Base-by-base conservation (phyloP, 306 rosid genomes). In the Prunus mira region DNA sequence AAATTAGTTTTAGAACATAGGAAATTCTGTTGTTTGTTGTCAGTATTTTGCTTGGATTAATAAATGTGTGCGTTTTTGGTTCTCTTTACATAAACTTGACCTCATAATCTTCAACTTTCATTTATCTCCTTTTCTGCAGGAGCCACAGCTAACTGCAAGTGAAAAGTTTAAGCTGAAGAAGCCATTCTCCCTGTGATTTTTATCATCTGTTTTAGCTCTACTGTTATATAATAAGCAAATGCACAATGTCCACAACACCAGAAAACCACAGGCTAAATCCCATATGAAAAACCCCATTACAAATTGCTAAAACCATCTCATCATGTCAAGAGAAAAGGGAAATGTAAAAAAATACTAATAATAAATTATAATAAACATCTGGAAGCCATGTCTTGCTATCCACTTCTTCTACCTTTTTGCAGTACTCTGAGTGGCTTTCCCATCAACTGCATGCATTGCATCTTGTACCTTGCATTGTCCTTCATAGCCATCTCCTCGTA, bases 401-500 rank as follows among this genome's bases (percentile, higher is more conserved):
- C 45, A 17, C 55, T 27, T 56, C 60, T 58, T 27, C 71, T 19
- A 34, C 72, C 41, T 15, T 52, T 58, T 12, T 19, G 56, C 56
- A 65, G 22, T 32, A 1, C 32, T 47, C 28, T 19, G 45, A 3
- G 14, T 9, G 79, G 45, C 51, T 74, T 80, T 67, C 52, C 55
- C 20, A 20, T 69, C 20, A 75, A 80, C 77, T 43, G 47, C 50
- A 30, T 60, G 54, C 81, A 54, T 54, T 81, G 78, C 81, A 18
- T 54, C 81, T 64, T 70, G 51, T 71, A 81, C 74, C 84, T 81
- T 32, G 77, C 77, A 27, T 46, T 75, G 73, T 80, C 84, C 84
- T 80, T 80, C 73, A 51, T 34, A 64, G 80, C 77, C 80, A 80
- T 60, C 71, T 81, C 76, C 61, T 75, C 47, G 50, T 70, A 75